Evolutionary conservation across 2,329 filamentous ascomycete species (phyloP).

Genomic region (Alternaria gansuensis): DNA sequence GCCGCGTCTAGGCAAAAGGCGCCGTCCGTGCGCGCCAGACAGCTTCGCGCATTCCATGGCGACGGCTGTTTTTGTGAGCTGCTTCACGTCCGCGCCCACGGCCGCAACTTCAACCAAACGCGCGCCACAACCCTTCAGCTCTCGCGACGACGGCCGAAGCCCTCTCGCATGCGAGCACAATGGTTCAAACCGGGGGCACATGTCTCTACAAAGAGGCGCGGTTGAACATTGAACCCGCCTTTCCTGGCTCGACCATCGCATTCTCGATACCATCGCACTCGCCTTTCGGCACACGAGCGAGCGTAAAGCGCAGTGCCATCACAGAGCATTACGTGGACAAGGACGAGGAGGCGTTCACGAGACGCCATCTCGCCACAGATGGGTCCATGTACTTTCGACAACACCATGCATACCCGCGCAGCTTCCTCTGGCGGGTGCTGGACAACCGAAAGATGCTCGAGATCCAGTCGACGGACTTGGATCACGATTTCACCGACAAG

Average conservation of each 20-base stretch:
- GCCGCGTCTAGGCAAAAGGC: neutral
- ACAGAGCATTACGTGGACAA: slow-evolving; percentile 56
- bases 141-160: slow-evolving; percentile 3
- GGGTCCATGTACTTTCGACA: slow-evolving; percentile 86
- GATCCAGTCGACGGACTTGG: slow-evolving; percentile 82
- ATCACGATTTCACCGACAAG: slow-evolving; percentile 68
- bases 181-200: slow-evolving; percentile 69
- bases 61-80: slow-evolving; percentile 48
- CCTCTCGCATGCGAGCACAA: slow-evolving; percentile 68
- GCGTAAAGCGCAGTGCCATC: slow-evolving; percentile 47
- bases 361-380: slow-evolving; percentile 74
- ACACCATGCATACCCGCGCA: slow-evolving; percentile 77
- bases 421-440: slow-evolving; percentile 89
- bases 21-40: slow-evolving; percentile 37
- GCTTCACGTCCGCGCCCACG: slow-evolving; percentile 34
- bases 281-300: slow-evolving; percentile 45
- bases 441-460: slow-evolving; percentile 82
- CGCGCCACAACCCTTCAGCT: slow-evolving; percentile 23
- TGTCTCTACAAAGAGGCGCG: slow-evolving; percentile 87
- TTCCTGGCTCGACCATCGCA: slow-evolving; percentile 72
- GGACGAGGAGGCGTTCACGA: slow-evolving; percentile 77
- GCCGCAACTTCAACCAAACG: slow-evolving; percentile 25
- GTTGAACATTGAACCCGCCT: slow-evolving; percentile 79
- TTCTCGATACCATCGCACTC: slow-evolving; percentile 58
- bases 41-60: slow-evolving; percentile 34